These are phyloP conservation scores for Trichoderma gracile DNA, from an alignment of 2,329 filamentous ascomycete genomes.

Conservation along the genomic window DNA sequence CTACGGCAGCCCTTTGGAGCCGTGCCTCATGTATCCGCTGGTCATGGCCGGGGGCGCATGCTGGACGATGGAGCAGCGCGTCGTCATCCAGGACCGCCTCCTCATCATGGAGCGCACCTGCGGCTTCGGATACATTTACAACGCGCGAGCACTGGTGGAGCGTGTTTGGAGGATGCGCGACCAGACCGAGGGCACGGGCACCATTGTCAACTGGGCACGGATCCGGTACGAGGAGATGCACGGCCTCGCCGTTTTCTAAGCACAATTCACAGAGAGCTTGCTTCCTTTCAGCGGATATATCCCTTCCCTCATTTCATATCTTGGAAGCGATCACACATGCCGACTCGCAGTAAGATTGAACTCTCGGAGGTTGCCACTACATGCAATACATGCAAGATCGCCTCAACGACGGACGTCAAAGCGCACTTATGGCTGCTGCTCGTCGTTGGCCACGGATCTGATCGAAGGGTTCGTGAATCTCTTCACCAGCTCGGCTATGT, in stretches of 20 bases:
- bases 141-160: slow-evolving; percentile 43
- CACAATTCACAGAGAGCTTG: background rate
- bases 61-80: slow-evolving; percentile 40
- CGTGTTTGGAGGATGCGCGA: slow-evolving; percentile 42
- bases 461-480: background rate
- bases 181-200: slow-evolving; percentile 33
- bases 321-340: background rate
- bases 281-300: too few species aligned
- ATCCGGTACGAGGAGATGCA: slow-evolving; percentile 42
- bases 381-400: background rate
- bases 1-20: slow-evolving; percentile 45
- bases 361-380: background rate
- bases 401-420: background rate
- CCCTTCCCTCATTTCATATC: too few species aligned
- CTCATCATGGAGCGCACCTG: slow-evolving; percentile 48
- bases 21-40: slow-evolving; percentile 44
- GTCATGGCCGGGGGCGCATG: slow-evolving; percentile 46
- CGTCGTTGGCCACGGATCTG: background rate
- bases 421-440: background rate
- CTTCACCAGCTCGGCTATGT: slow-evolving; percentile 29
- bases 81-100: slow-evolving; percentile 43
- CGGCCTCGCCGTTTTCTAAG: slow-evolving; percentile 38
- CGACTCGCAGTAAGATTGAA: background rate
- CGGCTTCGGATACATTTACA: slow-evolving; percentile 46
- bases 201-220: slow-evolving; percentile 39